A percentile compares a stretch with the other conserved stretches of the same genome.
Conservation (phyloP, 2,329 filamentous ascomycete species). For the Chalaropsis ovoidea region DNA sequence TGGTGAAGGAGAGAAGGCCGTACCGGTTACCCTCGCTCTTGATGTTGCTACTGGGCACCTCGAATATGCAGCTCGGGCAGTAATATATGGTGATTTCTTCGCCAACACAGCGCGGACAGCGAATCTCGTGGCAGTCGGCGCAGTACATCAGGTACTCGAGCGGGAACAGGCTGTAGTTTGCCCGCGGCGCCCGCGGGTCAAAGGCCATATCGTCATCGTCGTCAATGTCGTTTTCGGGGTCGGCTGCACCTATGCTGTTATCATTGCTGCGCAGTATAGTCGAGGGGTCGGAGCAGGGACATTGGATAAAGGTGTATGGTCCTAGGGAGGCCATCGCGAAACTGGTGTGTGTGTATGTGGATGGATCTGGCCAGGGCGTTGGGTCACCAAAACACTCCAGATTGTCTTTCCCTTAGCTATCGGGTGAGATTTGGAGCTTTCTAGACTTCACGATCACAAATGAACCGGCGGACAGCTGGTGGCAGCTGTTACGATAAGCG, state of each 20-base stretch:
- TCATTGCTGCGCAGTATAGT: constrained; percentile 28
- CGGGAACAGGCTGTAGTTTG: constrained; percentile 86
- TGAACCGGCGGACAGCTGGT: not conserved
- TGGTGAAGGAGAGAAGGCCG: constrained; percentile 28
- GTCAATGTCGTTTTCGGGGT: constrained; percentile 32
- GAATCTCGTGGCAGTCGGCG: constrained; percentile 93
- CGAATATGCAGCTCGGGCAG: constrained; percentile 90
- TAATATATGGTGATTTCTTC: constrained; percentile 95
- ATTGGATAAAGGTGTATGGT: constrained; percentile 58
- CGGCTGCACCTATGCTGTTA: constrained; percentile 17
- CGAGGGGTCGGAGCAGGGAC: constrained; percentile 49
- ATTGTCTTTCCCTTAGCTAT: not conserved
- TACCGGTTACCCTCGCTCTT: constrained; percentile 90
- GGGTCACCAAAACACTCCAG: not conserved
- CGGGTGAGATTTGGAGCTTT: constrained; percentile 12
- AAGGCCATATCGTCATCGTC: constrained; percentile 68
- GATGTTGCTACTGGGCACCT: constrained; percentile 85
- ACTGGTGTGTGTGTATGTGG: constrained; percentile 30
- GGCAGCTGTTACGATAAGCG: not conserved
- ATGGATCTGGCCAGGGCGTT: constrained; percentile 32
- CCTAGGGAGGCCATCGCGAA: constrained; percentile 17
- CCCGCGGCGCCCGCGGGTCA: constrained; percentile 71
- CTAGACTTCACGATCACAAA: not conserved
- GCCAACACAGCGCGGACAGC: constrained; percentile 80
- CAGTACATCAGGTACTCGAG: constrained; percentile 92